Base-by-base conservation (phyloP, 2,329 filamentous ascomycete species). In the Claviceps lovelessii region DNA sequence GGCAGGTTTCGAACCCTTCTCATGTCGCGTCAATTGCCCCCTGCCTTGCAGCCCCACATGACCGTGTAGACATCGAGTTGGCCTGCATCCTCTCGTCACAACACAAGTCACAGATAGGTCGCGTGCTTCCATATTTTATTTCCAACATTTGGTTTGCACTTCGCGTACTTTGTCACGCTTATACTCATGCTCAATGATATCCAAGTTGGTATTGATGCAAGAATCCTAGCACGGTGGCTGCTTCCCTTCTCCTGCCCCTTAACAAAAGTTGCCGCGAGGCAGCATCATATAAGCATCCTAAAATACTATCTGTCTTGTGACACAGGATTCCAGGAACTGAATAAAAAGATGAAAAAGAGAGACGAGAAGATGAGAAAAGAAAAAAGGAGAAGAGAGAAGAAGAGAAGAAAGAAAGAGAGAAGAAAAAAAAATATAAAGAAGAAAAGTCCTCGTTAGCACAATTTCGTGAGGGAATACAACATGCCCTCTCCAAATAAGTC, bases 241-340 rank as follows among this genome's bases (percentile, higher is more conserved):
- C 49, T 29, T 35, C 8, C 23, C 11, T 35, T 13, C 46, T 17
- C 53, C 53, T 52, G 54, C 55, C 50, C 55, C 62, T 56, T 59
- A 65, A 68, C 66, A 71, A 70, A 70, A 70, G 64, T 64, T 72
- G 70, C 73, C 73, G 73, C 60, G 73, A 74, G 73, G 73, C 72
- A 75, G 66, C 70, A 67, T 70, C 73, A 69, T 73, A 70, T 65
- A 64, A 64, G 45, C 37, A 54, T 54, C 35, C 46, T 9, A 13
- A 29, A 39, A 46, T 23, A 39, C 17, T 10, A n/a, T 47, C 52
- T n/a, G 33, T 49, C 37, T 35, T 33, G 15, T 7, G 41, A 52
- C 35, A 23, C 29, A 45, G 2, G 33, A 44, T 23, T 23, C 48
- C 5, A 42, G 11, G 47, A 49, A 42, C 17, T 9, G 7, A 49